These are phyloP conservation scores for Nakazawaea sp. DNA, from an alignment of 805 yeast species.

Conservation along the genomic window DNA sequence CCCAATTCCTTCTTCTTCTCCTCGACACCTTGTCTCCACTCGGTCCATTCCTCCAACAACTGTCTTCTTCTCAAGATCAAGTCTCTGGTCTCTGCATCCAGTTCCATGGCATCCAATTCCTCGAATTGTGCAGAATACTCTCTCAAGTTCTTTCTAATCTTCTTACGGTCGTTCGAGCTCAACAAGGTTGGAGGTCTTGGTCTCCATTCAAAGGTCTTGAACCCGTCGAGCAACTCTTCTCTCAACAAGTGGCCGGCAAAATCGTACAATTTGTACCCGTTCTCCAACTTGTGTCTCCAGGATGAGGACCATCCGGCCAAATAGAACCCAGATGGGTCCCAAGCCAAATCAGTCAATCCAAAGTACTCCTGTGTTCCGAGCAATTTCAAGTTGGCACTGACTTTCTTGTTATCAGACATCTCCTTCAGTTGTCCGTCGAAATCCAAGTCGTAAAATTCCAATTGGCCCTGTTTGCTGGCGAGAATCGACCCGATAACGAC, in stretches of 20 bases:
- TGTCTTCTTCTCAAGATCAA: slow-evolving; percentile 78
- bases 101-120: slow-evolving; percentile 93
- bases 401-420: slow-evolving; percentile 38
- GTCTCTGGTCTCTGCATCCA: slow-evolving; percentile 86
- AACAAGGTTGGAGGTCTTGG: slow-evolving; percentile 86
- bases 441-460: slow-evolving; percentile 84
- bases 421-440: slow-evolving; percentile 49
- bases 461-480: slow-evolving; percentile 40
- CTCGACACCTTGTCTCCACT: slow-evolving; percentile 58
- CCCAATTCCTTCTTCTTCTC: slow-evolving; percentile 39
- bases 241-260: slow-evolving; percentile 71
- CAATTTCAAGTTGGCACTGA: slow-evolving; percentile 51
- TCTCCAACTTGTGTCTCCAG: slow-evolving; percentile 79
- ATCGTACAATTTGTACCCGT: slow-evolving; percentile 86
- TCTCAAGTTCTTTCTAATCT: slow-evolving; percentile 81
- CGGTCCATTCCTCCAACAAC: slow-evolving; percentile 77
- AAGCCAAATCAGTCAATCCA: slow-evolving; percentile 76
- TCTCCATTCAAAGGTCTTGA: slow-evolving; percentile 92
- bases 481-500: slow-evolving; percentile 44
- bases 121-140: slow-evolving; percentile 92
- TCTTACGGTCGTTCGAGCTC: slow-evolving; percentile 74
- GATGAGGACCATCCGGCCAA: slow-evolving; percentile 82
- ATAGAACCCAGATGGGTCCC: slow-evolving; percentile 97
- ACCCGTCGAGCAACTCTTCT: slow-evolving; percentile 73
- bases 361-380: slow-evolving; percentile 58